phyloP scores from a whole-genome alignment of 2,329 filamentous ascomycete species.

The Fusarium verticillioides region DNA sequence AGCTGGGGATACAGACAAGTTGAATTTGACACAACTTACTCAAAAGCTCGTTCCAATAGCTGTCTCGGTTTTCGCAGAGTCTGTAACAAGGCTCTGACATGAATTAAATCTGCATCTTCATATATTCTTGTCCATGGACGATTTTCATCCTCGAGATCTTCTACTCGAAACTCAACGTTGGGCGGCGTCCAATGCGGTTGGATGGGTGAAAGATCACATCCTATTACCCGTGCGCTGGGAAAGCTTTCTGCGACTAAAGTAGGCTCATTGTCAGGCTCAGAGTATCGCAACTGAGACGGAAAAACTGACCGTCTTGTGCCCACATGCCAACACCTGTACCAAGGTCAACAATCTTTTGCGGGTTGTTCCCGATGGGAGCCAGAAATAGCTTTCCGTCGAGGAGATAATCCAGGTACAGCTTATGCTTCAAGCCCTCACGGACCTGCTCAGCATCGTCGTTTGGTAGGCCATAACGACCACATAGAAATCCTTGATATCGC shows the following conservation, averaged over 20 bases:
- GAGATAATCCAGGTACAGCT: constrained; percentile 59
- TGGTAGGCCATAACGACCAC: constrained; percentile 61
- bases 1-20: constrained; percentile 2
- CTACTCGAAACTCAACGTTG: constrained; percentile 64
- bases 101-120: constrained; percentile 62
- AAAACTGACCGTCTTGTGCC: constrained; percentile 62
- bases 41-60: constrained; percentile 60
- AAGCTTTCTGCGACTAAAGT: constrained; percentile 57
- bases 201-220: constrained; percentile 58
- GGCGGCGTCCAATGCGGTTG: constrained; percentile 62
- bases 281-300: neutral
- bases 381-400: constrained; percentile 55
- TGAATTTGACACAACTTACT: constrained; percentile 40
- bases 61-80: constrained; percentile 62
- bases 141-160: constrained; percentile 52
- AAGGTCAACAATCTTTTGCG: constrained; percentile 62
- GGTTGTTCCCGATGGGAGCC: constrained; percentile 56
- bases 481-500: constrained; percentile 61
- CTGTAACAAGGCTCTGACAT: constrained; percentile 62
- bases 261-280: constrained; percentile 10
- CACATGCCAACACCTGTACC: constrained; percentile 65
- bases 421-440: constrained; percentile 61
- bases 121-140: constrained; percentile 52
- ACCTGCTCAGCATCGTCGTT: constrained; percentile 63
- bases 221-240: constrained; percentile 58